Percentiles rank a stretch among this genome's conserved stretches.
Conservation (phyloP, 2,329 filamentous ascomycete species). For the Fusarium sororula region DNA sequence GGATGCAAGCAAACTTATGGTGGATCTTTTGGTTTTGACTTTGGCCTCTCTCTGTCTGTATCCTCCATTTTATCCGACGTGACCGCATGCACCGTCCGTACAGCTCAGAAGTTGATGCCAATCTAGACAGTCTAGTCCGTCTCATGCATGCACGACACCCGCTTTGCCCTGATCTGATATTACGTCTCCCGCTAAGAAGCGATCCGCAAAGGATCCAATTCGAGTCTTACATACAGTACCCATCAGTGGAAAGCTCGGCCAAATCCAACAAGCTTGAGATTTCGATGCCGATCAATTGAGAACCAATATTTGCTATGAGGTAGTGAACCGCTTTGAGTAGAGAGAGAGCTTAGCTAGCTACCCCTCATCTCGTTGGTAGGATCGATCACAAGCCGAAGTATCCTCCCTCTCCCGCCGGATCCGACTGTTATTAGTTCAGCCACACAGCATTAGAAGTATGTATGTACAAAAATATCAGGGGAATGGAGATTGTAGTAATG, state of each 20-base stretch:
- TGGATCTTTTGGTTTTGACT: slow-evolving; percentile 17
- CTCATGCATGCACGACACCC: slow-evolving; percentile 13
- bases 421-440: slow-evolving; percentile 20
- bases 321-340: slow-evolving; percentile 5
- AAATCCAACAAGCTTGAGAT: slow-evolving; percentile 1
- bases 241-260: slow-evolving; percentile 2
- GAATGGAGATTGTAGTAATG: neutral
- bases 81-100: neutral
- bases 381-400: neutral
- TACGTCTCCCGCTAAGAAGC: slow-evolving; percentile 17
- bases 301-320: neutral
- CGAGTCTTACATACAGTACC: neutral
- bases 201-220: slow-evolving; percentile 4
- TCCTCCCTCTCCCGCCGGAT: slow-evolving; percentile 17
- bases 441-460: slow-evolving; percentile 4
- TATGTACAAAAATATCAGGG: neutral
- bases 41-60: slow-evolving; percentile 9
- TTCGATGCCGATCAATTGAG: slow-evolving; percentile 4
- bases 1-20: slow-evolving; percentile 5
- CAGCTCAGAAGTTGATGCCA: slow-evolving; percentile 5
- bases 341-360: slow-evolving; percentile 18
- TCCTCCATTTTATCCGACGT: slow-evolving; percentile 27
- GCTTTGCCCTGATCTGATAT: slow-evolving; percentile 36
- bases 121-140: slow-evolving; percentile 6
- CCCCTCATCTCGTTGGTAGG: slow-evolving; percentile 14